These are phyloP conservation scores for Rutstroemia sp. DNA, from an alignment of 2,329 filamentous ascomycete species.

Conservation along the genomic window DNA sequence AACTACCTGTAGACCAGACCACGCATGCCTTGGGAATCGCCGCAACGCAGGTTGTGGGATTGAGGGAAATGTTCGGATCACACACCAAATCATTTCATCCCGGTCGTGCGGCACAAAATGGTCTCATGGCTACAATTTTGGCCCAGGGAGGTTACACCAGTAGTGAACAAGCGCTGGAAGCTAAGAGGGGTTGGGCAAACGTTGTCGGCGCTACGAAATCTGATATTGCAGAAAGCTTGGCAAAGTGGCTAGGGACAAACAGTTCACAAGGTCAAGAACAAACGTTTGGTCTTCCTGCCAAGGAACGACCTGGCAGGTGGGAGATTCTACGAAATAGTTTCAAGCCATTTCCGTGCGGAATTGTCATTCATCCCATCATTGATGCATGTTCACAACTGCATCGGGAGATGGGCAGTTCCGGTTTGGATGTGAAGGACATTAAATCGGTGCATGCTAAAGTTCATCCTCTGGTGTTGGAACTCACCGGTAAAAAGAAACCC, in stretches of 20 bases:
- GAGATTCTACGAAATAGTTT: constrained; percentile 47
- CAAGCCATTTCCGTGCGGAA: constrained; percentile 50
- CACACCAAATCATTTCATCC: constrained; percentile 50
- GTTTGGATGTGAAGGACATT: constrained; percentile 29
- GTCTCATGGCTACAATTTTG: constrained; percentile 39
- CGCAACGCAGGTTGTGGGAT: constrained; percentile 44
- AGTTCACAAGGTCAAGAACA: constrained; percentile 16
- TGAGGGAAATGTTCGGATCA: constrained; percentile 47
- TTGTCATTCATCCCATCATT: constrained; percentile 49
- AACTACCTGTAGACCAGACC: constrained; percentile 33
- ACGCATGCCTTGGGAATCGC: constrained; percentile 46
- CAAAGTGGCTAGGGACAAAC: constrained; percentile 17
- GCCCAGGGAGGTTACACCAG: constrained; percentile 43
- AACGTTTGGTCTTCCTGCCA: constrained; percentile 7
- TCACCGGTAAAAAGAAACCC: constrained; percentile 43
- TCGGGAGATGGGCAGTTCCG: constrained; percentile 30
- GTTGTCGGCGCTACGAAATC: constrained; percentile 39
- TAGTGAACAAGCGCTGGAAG: constrained; percentile 40
- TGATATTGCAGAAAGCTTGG: constrained; percentile 33
- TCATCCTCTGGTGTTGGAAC: constrained; percentile 44
- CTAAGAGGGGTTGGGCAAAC: constrained; percentile 45
- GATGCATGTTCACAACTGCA: constrained; percentile 43
- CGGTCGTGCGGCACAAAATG: constrained; percentile 45
- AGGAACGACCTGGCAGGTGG: constrained; percentile 30
- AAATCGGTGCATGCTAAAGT: constrained; percentile 36